Base-by-base conservation (phyloP, 2,329 filamentous ascomycete genomes). In the Colletotrichum higginsianum region DNA sequence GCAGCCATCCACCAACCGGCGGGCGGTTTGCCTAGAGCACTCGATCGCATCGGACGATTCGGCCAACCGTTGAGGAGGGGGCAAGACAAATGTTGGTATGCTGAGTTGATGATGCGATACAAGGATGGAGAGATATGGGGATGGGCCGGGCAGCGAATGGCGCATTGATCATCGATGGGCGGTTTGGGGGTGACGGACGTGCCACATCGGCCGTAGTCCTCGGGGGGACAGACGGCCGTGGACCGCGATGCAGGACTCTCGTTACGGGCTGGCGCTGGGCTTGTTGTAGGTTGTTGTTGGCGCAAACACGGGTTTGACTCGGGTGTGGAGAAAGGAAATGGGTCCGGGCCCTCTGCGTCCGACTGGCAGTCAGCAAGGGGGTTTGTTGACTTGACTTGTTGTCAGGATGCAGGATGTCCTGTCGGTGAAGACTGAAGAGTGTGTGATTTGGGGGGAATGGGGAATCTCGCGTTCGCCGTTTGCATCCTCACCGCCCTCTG, bases 401-500 rank as follows among this genome's bases (percentile, higher is more conserved):
- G 35, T 35, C 35, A 35, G 9, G 35, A 35, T 35, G 35, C 30
- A 30, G 68, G 58, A 63, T 44, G 47, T 60, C 47, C 3, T 26
- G 63, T 68, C 68, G 65, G 68, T 71, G 65, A 71, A 71, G 65
- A 50, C 44, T 42, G 40, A 15, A 38, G 26, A 9, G 44, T 56
- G 57, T 42, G 53, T 42, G 53, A 61, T 15, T 30, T 38, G 8
- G 8, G 35, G 35, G 35, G 9, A 8, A 38, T 38, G 35, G 35
- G 8, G 30, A 3, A 38, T 38, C 35, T n/a, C 53, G 30, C 53
- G 12, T 56, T 38, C 12, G 40, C 7, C 42, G n/a, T 63, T 38
- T 55, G 52, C 52, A n/a, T 53, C 44, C 47, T 71, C 68, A 71
- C 68, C 68, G 68, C 68, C 65, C 46, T 58, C 26, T 55, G 58